Evolutionary conservation across 2,329 filamentous ascomycete genomes (phyloP), one percentile per base, ranked within the genome.

Genomic region (Leptoxyphium fumago): DNA sequence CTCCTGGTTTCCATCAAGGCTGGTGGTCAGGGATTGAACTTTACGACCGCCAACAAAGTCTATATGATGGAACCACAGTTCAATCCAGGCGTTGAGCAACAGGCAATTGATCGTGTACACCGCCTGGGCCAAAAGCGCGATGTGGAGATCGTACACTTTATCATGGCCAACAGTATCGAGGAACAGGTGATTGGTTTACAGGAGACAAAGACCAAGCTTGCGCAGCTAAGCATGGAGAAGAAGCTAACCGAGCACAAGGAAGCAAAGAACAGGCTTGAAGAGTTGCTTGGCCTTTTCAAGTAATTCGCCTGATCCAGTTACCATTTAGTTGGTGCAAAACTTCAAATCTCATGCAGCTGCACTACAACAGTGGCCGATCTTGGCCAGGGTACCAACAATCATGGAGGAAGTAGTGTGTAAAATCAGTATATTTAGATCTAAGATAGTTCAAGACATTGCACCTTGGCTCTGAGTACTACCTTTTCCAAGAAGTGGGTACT

Each of bases 31-130:
- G 89, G 89, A 11, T 77, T 96, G 34, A 96, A 96, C 58, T 69
- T 96, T 44, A 95, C 88, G 0, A 72, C 84, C 0, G 89, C 82
- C 29, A 91, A 80, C 59, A 82, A 77, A 44, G 89, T 93, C 11
- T 96, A 91, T 61, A 83, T 96, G 55, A 96, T 98, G 89, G 91
- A 98, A 61, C 91, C 91, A 5, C 88, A 95, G 59, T 98, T 89
- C 68, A 98, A 98, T 57, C 91, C 91, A 0, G 88, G 87, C 0
- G 86, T 88, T 0, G 89, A 98, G 62, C 84, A 87, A 5, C 91
- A 98, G 64, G 91, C 91, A 2, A 75, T 96, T 7, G 91, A 96
- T 60, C 84, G 91, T 28, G 85, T 98, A 5, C 88, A 94, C 61
- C 80, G 88, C 14, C 70, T 95, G 1, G 88, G 91, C 0, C 91